Evolutionary conservation across 257 asterid species (phyloP).

Genomic region (Solanum appendiculatum): DNA sequence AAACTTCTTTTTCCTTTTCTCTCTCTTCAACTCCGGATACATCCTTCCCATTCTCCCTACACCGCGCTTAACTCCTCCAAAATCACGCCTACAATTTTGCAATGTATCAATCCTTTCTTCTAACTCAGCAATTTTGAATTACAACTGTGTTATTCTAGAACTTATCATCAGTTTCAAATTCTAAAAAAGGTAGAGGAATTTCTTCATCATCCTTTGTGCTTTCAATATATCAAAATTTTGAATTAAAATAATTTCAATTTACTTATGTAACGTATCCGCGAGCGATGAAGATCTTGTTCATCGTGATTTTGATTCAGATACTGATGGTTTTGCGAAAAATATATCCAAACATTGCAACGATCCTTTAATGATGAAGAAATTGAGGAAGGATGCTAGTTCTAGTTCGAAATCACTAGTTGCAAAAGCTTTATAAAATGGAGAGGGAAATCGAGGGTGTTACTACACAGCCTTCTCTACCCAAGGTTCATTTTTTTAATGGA

Average conservation of each 20-base stretch:
- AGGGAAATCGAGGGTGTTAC: background rate
- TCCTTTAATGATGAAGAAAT: background rate
- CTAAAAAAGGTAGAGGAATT: background rate
- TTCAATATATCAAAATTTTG: too few species aligned
- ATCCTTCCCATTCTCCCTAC: background rate
- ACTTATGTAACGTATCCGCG: background rate
- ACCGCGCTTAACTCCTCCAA: background rate
- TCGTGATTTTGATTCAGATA: background rate
- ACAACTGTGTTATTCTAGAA: background rate
- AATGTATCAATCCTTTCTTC: background rate
- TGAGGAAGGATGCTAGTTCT: too few species aligned
- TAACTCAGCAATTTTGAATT: background rate
- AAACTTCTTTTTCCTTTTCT: too few species aligned
- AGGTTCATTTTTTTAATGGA: background rate
- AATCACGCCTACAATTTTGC: background rate
- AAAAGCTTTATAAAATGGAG: background rate
- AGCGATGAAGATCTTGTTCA: background rate
- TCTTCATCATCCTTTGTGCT: background rate
- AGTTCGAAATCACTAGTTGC: too few species aligned
- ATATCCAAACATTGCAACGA: background rate
- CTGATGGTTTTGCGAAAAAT: background rate
- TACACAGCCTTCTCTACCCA: background rate
- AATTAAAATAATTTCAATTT: too few species aligned
- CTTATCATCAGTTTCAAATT: background rate
- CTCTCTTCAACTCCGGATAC: background rate